Evolutionary conservation across 371 early-diverging fungal species (phyloP).

Genomic region (Saksenaea oblongispora): DNA sequence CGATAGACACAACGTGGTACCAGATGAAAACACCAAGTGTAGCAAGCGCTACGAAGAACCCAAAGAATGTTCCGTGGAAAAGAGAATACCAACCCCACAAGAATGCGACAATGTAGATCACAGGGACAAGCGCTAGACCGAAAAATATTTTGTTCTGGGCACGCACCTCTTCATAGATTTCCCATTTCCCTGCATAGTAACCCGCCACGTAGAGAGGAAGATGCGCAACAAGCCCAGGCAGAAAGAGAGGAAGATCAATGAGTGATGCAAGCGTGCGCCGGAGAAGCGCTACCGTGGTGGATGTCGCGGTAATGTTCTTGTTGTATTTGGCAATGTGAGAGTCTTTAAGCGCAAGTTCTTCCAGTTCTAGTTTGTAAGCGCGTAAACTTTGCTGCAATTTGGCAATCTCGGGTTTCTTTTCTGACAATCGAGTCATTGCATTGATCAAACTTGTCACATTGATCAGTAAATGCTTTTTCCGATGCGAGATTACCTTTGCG

Average conservation of each 20-base stretch:
- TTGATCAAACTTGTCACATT: constrained; percentile 39
- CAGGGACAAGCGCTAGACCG: constrained; percentile 39
- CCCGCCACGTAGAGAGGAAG: constrained; percentile 56
- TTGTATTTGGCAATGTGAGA: constrained; percentile 52
- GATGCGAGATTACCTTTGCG: constrained; percentile 41
- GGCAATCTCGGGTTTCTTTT: constrained; percentile 31
- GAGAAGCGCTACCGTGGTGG: constrained; percentile 41
- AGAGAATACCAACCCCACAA: constrained; percentile 44
- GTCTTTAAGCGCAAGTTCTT: constrained; percentile 35
- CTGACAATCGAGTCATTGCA: constrained; percentile 28
- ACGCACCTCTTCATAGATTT: constrained; percentile 55
- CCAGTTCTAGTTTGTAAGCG: constrained; percentile 46
- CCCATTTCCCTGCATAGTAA: constrained; percentile 47
- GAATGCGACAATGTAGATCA: constrained; percentile 44
- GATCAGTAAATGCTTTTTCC: not conserved
- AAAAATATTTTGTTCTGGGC: constrained; percentile 61
- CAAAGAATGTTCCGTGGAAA: constrained; percentile 45
- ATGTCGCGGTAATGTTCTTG: constrained; percentile 40
- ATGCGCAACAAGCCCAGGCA: constrained; percentile 56
- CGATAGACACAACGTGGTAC: constrained; percentile 53
- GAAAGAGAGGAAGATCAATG: constrained; percentile 53
- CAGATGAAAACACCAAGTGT: constrained; percentile 44
- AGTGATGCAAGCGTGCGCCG: constrained; percentile 39
- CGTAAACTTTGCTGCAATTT: constrained; percentile 41
- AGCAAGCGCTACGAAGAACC: constrained; percentile 40